Base-by-base conservation (phyloP, 1,284 basidiomycete genomes). In the Papiliotrema nemorosa region DNA sequence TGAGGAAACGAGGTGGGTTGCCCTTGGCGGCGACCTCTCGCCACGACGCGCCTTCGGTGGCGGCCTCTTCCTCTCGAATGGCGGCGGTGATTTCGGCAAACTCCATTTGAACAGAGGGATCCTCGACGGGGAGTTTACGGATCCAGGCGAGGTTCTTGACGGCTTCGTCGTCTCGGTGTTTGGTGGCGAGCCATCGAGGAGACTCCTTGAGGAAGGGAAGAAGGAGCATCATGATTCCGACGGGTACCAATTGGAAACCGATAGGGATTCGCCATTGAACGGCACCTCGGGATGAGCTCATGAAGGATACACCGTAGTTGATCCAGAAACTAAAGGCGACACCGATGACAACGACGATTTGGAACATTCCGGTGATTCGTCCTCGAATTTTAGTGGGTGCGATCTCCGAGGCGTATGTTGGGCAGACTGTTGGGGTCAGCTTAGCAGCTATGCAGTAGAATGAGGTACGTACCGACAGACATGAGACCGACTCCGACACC, bases 391-490 rank as follows among this genome's bases (percentile, higher is more conserved):
- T 79, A 66, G 87, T 88, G 5, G 87, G 87, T 0, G 82, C 80
- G 66, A 86, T 88, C 69, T 89, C 87, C 1, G 84, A 84, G 2
- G 88, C 86, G 62, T 82, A 89, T 0, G 86, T 82, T 9, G 87
- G 87, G 9, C 82, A 79, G 5, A 83, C 71, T 47, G 18, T 7
- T 16, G 18, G 10, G 35, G 29, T 31, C 14, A 31, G 29, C 29
- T 31, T 14, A 14, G 5, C 10, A 5, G 22, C 10, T 18, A 5
- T 10, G 16, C 9, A n/a, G 21, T 16, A 25, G 21, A 21, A 14
- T 6, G n/a, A 34, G 24, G n/a, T 16, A 39, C 46, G 20, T 18
- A 47, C 46, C 46, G 3, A 78, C 78, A 1, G 78, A 79, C 43
- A 81, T 78, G 38, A 64, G 34, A 53, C 64, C 85, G 46, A 88